Conservation (phyloP, 164 flowering plant species). For the Vitis rotundifolia region DNA sequence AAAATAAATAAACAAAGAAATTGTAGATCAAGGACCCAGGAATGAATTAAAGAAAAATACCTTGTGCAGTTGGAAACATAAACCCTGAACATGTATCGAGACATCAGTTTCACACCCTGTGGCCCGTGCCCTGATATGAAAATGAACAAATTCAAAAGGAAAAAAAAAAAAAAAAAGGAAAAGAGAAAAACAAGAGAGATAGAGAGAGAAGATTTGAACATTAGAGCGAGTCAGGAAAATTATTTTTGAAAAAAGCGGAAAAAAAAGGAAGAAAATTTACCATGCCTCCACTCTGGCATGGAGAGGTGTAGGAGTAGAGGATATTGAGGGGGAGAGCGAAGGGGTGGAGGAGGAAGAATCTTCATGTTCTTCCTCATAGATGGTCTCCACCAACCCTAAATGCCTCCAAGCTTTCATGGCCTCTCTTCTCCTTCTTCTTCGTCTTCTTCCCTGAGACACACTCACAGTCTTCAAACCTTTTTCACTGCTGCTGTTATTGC, state of each 20-base stretch:
- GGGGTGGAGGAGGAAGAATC: slow-evolving; percentile 31
- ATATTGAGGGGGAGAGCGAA: slow-evolving; percentile 22
- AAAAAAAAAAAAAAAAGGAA: background rate
- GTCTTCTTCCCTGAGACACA: background rate
- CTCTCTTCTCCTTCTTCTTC: background rate
- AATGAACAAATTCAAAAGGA: background rate
- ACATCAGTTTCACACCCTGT: slow-evolving; percentile 46
- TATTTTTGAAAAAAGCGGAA: background rate
- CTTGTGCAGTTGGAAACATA: slow-evolving; percentile 66
- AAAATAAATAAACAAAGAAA: background rate
- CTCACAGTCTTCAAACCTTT: background rate
- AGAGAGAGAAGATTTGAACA: background rate
- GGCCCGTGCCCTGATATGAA: slow-evolving; percentile 39
- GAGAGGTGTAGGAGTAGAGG: slow-evolving; percentile 41
- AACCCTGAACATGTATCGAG: slow-evolving; percentile 47
- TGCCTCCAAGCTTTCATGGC: slow-evolving; percentile 50
- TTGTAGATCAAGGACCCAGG: background rate
- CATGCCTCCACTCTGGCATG: slow-evolving; percentile 41
- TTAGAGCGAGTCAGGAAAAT: too few relatives aligned
- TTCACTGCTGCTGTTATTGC: slow-evolving; percentile 1
- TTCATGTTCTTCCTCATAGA: slow-evolving; percentile 66
- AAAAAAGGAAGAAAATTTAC: slow-evolving; percentile 23
- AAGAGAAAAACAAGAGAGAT: background rate
- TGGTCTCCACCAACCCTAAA: slow-evolving; percentile 68
- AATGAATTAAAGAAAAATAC: slow-evolving; percentile 24